phyloP scores from a whole-genome alignment of 352 stramenopile genomes.

The Salisapilia sapeloensis region DNA sequence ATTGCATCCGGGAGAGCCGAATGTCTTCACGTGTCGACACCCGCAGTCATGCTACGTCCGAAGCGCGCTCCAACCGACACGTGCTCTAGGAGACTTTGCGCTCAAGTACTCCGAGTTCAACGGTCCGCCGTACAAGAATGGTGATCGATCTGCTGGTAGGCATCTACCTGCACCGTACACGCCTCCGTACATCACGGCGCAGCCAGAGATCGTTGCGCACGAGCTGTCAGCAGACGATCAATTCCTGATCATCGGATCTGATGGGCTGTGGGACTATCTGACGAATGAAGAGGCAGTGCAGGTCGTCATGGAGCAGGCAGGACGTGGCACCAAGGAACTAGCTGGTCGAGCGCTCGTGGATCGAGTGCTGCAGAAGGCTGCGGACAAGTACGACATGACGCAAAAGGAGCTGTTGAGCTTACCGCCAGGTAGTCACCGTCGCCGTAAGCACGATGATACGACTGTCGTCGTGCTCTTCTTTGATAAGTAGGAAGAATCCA shows the following conservation, averaged over 20 bases:
- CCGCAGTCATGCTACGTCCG: conserved; percentile 90
- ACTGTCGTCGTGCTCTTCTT: conserved; percentile 85
- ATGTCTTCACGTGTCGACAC: conserved; percentile 84
- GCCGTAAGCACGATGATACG: conserved; percentile 86
- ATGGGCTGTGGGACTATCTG: conserved; percentile 96
- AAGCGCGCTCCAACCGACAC: conserved; percentile 78
- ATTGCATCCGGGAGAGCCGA: conserved; percentile 78
- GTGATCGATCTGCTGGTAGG: conserved; percentile 67
- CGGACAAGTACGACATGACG: conserved; percentile 57
- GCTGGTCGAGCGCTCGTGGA: conserved; percentile 66
- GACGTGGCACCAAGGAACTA: conserved; percentile 43
- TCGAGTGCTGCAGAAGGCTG: conserved; percentile 56
- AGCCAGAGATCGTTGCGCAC: conserved; percentile 64
- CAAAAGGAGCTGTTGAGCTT: conserved; percentile 71
- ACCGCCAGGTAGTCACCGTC: conserved; percentile 59
- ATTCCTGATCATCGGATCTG: conserved; percentile 94
- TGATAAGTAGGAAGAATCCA: conserved; percentile 29
- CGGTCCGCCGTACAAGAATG: conserved; percentile 51
- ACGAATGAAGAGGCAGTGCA: conserved; percentile 90
- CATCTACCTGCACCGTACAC: conserved; percentile 83
- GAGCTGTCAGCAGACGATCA: conserved; percentile 67
- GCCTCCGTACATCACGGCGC: conserved; percentile 86
- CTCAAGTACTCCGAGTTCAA: conserved; percentile 92
- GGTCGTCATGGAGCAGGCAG: conserved; percentile 59
- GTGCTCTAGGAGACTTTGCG: conserved; percentile 84